Conservation (phyloP, 768 basidiomycete species). For the Leccinum aurantiacum region DNA sequence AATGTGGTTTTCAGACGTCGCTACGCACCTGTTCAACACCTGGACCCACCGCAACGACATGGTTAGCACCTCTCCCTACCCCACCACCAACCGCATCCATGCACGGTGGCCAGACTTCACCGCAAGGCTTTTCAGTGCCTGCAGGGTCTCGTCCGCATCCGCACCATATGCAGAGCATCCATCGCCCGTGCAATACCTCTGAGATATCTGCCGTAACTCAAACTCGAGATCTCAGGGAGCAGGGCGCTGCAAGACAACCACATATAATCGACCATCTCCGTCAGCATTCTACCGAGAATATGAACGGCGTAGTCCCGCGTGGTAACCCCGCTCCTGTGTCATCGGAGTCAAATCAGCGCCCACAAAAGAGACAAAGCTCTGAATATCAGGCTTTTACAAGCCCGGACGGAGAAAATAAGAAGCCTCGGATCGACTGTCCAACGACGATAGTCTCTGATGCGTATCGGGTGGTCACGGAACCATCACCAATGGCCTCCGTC, state of each 20-base stretch:
- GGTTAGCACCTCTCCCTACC: constrained; percentile 21
- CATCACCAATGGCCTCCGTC: neutral
- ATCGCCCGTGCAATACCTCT: constrained; percentile 6
- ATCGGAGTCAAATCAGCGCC: constrained; percentile 1
- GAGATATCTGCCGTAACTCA: constrained; percentile 6
- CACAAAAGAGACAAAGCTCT: constrained; percentile 20
- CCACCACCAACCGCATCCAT: constrained; percentile 18
- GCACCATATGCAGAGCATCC: neutral
- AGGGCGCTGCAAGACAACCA: constrained; percentile 5
- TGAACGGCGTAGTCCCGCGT: neutral
- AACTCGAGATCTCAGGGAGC: neutral
- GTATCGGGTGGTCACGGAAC: neutral
- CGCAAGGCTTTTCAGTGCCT: constrained; percentile 12
- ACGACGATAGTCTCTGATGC: neutral
- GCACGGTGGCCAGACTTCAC: constrained; percentile 7
- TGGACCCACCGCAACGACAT: constrained; percentile 15
- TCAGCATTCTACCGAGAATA: constrained; percentile 4
- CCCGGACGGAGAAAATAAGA: constrained; percentile 21
- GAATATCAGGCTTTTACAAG: constrained; percentile 6
- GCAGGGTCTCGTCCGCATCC: constrained; percentile 10
- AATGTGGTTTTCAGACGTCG: neutral
- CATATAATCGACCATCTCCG: neutral
- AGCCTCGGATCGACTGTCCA: constrained; percentile 10
- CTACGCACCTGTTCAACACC: constrained; percentile 10
- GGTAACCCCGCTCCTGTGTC: neutral